Evolutionary conservation across 73 alveolate genomes (phyloP).

Genomic region (Vitrella brassicaformis): DNA sequence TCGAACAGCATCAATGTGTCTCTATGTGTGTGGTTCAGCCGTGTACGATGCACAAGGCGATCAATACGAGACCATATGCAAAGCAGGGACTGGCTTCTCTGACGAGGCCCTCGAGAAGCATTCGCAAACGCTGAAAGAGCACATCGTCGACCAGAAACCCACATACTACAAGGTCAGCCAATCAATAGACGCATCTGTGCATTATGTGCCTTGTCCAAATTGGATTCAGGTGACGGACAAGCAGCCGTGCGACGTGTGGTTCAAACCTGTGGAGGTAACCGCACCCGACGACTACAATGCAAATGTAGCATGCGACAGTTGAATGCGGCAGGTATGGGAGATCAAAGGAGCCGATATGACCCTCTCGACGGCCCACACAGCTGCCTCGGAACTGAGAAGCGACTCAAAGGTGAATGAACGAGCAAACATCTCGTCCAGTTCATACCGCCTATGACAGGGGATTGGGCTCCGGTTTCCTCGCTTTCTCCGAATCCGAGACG

Average conservation of each 20-base stretch:
- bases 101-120: conserved; percentile 28
- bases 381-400: conserved; percentile 55
- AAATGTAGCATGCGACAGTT: too few relatives aligned
- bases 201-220: too few relatives aligned
- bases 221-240: too few relatives aligned
- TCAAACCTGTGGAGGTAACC: too few relatives aligned
- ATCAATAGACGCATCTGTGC: too few relatives aligned
- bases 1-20: too few relatives aligned
- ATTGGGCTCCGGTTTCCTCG: conserved; percentile 98
- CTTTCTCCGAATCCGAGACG: conserved; percentile 88
- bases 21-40: too few relatives aligned
- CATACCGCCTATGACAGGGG: conserved; percentile 51
- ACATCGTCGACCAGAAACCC: neutral
- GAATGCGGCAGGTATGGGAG: conserved; percentile 78
- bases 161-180: too few relatives aligned
- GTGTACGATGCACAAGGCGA: conserved; percentile 86
- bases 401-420: neutral
- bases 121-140: too few relatives aligned
- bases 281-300: too few relatives aligned
- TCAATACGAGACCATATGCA: conserved; percentile 80
- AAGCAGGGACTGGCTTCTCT: conserved; percentile 55
- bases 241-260: too few relatives aligned
- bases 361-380: conserved; percentile 88
- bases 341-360: conserved; percentile 94
- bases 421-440: neutral